Conservation (phyloP, 345 rosid genomes). For the Brassica cretica region DNA sequence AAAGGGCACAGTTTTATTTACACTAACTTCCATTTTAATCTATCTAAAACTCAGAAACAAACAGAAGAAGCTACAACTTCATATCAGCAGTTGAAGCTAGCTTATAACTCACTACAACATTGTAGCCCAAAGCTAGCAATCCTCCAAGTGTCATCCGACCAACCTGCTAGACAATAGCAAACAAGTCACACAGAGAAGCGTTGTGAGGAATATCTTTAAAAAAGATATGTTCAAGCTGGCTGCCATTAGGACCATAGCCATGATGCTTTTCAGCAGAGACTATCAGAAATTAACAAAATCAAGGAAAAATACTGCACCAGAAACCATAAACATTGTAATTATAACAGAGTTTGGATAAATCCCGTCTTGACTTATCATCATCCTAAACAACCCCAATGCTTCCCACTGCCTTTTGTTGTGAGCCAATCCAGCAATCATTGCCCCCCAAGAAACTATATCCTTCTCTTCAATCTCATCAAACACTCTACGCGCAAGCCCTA, state of each 20-base stretch:
- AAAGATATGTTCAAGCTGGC: background rate
- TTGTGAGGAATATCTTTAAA: constrained; percentile 3
- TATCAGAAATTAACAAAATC: background rate
- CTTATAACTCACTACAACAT: constrained; percentile 96
- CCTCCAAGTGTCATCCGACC: constrained; percentile 99
- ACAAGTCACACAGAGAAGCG: constrained; percentile 20
- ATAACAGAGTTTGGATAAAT: constrained; percentile 67
- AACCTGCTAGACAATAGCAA: constrained; percentile 61
- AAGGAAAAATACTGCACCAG: constrained; percentile 1
- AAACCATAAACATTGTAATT: background rate
- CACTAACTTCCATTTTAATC: too few relatives aligned
- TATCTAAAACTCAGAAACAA: too few relatives aligned
- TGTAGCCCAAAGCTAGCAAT: constrained; percentile 80
- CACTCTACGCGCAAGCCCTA: constrained; percentile 54
- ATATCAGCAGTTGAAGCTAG: constrained; percentile 67
- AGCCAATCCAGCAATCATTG: constrained; percentile 46
- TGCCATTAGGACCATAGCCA: constrained; percentile 9
- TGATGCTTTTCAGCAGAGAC: constrained; percentile 12
- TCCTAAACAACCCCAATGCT: constrained; percentile 62
- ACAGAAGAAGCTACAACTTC: too few relatives aligned
- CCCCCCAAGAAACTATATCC: constrained; percentile 81
- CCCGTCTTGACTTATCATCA: constrained; percentile 70
- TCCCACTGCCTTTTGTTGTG: constrained; percentile 58
- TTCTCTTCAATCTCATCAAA: constrained; percentile 69
- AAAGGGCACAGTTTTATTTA: too few relatives aligned